Evolutionary conservation across 805 yeast species (phyloP).

Genomic region (Yarrowia porcina): DNA sequence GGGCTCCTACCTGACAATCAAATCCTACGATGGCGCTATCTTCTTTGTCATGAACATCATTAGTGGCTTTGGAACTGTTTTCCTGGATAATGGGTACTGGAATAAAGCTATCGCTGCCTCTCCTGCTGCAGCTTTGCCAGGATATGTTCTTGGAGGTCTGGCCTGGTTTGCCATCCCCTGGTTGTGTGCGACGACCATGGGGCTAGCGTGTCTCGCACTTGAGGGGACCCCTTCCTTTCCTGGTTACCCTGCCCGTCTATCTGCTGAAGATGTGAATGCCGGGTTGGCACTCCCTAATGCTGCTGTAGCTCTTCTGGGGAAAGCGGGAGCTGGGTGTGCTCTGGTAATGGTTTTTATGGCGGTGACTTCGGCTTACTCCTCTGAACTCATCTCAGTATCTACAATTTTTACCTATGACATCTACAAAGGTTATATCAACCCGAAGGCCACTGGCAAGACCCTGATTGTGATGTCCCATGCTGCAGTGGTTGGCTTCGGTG

Average conservation of each 20-base stretch:
- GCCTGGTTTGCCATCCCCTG: slow-evolving; percentile 92
- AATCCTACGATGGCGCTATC: slow-evolving; percentile 79
- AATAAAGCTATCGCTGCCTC: slow-evolving; percentile 83
- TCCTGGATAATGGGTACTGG: slow-evolving; percentile 83
- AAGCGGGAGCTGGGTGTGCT: slow-evolving; percentile 83
- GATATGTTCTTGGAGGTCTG: slow-evolving; percentile 81
- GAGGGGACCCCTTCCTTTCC: slow-evolving; percentile 73
- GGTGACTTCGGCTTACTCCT: slow-evolving; percentile 86
- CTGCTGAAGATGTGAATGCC: slow-evolving; percentile 68
- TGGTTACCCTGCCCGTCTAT: slow-evolving; percentile 66
- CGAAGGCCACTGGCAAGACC: slow-evolving; percentile 69
- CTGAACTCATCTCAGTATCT: slow-evolving; percentile 85
- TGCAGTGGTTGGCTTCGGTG: slow-evolving; percentile 57
- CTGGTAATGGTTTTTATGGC: slow-evolving; percentile 84
- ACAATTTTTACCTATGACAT: slow-evolving; percentile 83
- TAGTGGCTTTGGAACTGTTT: slow-evolving; percentile 87
- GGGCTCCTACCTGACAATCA: slow-evolving; percentile 87
- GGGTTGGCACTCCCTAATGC: slow-evolving; percentile 69
- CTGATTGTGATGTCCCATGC: slow-evolving; percentile 67
- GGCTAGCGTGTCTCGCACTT: slow-evolving; percentile 74
- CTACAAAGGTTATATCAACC: slow-evolving; percentile 76
- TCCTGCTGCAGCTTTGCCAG: slow-evolving; percentile 82
- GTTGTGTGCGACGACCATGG: slow-evolving; percentile 78
- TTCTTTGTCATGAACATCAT: slow-evolving; percentile 84
- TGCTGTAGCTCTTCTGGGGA: slow-evolving; percentile 80